These are phyloP conservation scores for Tetraselmis striata DNA, from an alignment of 139 green algal species.

Conservation along the genomic window DNA sequence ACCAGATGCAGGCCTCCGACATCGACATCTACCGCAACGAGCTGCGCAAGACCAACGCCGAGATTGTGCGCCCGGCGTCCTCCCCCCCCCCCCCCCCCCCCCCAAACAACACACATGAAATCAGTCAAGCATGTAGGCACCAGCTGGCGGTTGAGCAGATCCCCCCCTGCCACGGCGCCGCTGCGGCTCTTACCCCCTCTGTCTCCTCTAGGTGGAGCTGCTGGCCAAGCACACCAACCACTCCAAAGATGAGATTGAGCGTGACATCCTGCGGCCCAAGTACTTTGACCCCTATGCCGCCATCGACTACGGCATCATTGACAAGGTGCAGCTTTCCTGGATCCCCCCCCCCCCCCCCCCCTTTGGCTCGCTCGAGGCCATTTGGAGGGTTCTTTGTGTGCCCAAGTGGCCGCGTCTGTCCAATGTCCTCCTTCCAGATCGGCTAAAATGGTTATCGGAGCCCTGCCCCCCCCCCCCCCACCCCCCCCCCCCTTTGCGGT, in stretches of 20 bases:
- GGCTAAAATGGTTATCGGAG: too few relatives aligned
- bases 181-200: background rate
- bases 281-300: constrained; percentile 93
- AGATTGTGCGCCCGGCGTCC: constrained; percentile 57
- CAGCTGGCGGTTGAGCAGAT: too few relatives aligned
- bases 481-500: too few relatives aligned
- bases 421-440: background rate
- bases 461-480: too few relatives aligned
- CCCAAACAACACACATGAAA: too few relatives aligned
- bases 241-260: constrained; percentile 66
- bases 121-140: too few relatives aligned
- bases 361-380: too few relatives aligned
- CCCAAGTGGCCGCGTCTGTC: too few relatives aligned
- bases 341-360: too few relatives aligned
- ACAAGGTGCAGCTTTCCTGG: constrained; percentile 56
- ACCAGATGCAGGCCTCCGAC: constrained; percentile 88
- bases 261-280: constrained; percentile 75
- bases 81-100: background rate
- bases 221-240: constrained; percentile 75
- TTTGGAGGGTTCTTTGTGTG: too few relatives aligned
- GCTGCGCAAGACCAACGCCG: constrained; percentile 76
- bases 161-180: too few relatives aligned
- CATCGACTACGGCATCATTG: constrained; percentile 88
- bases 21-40: constrained; percentile 96
- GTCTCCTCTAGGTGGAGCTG: constrained; percentile 30